Percentiles rank a stretch among this genome's conserved stretches.
phyloP scores from a whole-genome alignment of 495 filamentous ascomycete species.

The Penicillium dipodomyicola region DNA sequence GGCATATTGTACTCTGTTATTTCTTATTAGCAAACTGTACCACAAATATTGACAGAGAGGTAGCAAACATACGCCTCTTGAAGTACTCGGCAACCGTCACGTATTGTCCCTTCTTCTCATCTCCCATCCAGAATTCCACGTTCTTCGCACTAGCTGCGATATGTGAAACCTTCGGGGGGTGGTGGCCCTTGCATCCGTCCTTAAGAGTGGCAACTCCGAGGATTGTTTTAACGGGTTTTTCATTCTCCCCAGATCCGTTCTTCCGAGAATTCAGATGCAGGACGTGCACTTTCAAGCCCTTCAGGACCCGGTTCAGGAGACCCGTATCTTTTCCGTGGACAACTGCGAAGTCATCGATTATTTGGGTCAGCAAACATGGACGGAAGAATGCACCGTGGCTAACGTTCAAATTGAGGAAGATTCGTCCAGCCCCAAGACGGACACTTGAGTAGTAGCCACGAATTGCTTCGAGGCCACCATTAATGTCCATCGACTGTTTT shows the following conservation, averaged over 20 bases:
- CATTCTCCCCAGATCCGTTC: not conserved
- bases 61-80: conserved; percentile 10
- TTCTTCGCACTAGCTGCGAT: conserved; percentile 12
- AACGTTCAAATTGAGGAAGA: conserved; percentile 52
- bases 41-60: not conserved
- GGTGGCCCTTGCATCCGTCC: conserved; percentile 4
- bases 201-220: conserved; percentile 12
- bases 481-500: conserved; percentile 24
- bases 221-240: conserved; percentile 5
- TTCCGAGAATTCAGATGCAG: conserved; percentile 6
- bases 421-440: conserved; percentile 33
- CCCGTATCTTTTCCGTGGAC: not conserved
- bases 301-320: conserved; percentile 11
- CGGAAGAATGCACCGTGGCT: conserved; percentile 45
- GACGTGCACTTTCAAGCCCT: conserved; percentile 14
- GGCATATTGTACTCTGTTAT: conserved; percentile 15
- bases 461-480: conserved; percentile 37
- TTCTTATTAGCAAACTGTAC: not conserved
- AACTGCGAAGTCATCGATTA: conserved; percentile 21
- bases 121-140: conserved; percentile 15
- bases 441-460: conserved; percentile 52
- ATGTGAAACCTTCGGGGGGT: not conserved
- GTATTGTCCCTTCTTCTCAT: conserved; percentile 2
- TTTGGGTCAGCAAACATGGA: conserved; percentile 19
- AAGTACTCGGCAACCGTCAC: conserved; percentile 22